Evolutionary conservation across 1,139 yeast species (phyloP).

Genomic region (Lodderomyces margitis): DNA sequence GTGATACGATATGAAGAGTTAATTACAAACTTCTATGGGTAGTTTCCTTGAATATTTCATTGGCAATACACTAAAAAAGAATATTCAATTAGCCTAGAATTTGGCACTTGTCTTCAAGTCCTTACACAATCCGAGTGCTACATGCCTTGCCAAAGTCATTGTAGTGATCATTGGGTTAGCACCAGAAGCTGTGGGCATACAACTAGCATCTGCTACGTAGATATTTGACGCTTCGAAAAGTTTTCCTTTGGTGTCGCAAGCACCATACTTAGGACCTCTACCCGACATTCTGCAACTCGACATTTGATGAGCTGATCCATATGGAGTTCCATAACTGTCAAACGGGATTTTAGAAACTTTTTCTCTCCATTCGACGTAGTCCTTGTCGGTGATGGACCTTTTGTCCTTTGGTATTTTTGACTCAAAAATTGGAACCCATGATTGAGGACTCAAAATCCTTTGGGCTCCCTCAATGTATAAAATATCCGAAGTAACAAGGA

Average conservation of each 20-base stretch:
- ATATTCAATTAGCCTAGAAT: constrained; percentile 19
- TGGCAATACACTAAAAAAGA: neutral
- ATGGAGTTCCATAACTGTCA: constrained; percentile 28
- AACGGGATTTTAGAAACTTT: constrained; percentile 28
- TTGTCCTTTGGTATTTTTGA: constrained; percentile 39
- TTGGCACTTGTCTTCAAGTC: constrained; percentile 33
- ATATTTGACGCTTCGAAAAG: constrained; percentile 54
- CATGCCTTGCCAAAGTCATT: constrained; percentile 40
- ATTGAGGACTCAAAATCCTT: constrained; percentile 41
- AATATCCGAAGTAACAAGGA: constrained; percentile 45
- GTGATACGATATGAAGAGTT: no score
- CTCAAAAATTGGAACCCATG: constrained; percentile 39
- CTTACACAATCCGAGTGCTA: constrained; percentile 33
- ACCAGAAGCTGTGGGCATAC: constrained; percentile 59
- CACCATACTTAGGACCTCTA: constrained; percentile 47
- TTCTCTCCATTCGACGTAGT: constrained; percentile 47
- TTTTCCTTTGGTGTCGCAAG: constrained; percentile 49
- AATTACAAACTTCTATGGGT: no score
- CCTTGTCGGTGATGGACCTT: constrained; percentile 43
- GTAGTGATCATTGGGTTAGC: constrained; percentile 54
- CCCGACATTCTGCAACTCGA: constrained; percentile 56
- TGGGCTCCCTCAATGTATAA: constrained; percentile 52
- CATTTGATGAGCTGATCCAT: constrained; percentile 66
- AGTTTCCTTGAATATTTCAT: constrained; percentile 1
- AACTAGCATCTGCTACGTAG: constrained; percentile 57